Evolutionary conservation across 1,284 basidiomycete species (phyloP).

Genomic region (Anthracocystis walkeri): DNA sequence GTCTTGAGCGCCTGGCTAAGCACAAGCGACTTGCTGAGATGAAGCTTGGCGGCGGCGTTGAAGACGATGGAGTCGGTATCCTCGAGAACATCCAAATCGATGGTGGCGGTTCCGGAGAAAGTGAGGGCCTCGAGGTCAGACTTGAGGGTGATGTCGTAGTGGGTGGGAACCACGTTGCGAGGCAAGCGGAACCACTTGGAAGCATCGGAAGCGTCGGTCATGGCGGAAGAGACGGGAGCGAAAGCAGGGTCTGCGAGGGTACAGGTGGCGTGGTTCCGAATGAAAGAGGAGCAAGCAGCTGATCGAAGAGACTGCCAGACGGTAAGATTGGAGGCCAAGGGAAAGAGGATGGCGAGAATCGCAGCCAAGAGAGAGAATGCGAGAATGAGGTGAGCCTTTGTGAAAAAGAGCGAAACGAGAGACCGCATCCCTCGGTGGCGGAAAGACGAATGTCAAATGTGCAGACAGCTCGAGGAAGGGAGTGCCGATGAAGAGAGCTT

Average conservation of each 20-base stretch:
- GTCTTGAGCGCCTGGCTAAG: conserved; percentile 75
- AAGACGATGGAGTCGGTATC: conserved; percentile 73
- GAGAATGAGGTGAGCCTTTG: conserved; percentile 33
- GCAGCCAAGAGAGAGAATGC: conserved; percentile 30
- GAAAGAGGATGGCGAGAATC: conserved; percentile 14
- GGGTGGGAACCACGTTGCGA: conserved; percentile 78
- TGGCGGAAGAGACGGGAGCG: conserved; percentile 44
- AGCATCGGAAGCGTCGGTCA: conserved; percentile 52
- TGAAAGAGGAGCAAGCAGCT: conserved; percentile 14
- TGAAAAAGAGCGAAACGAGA: conserved; percentile 2
- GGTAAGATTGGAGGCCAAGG: background rate
- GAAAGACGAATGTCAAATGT: background rate
- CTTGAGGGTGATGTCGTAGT: conserved; percentile 85
- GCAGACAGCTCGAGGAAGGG: no score
- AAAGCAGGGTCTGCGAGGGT: conserved; percentile 38
- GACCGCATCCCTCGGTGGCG: conserved; percentile 13
- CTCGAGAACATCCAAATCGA: conserved; percentile 80
- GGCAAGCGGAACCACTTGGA: conserved; percentile 78
- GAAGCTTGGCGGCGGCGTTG: conserved; percentile 75
- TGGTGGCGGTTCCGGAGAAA: conserved; percentile 83
- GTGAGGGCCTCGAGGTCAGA: conserved; percentile 80
- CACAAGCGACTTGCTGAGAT: conserved; percentile 78
- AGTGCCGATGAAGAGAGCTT: conserved; percentile 6
- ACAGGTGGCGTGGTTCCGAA: conserved; percentile 44
- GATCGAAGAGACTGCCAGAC: conserved; percentile 35